These are phyloP conservation scores for Dentipellis fragilis DNA, from an alignment of 768 basidiomycete species.

Conservation along the genomic window DNA sequence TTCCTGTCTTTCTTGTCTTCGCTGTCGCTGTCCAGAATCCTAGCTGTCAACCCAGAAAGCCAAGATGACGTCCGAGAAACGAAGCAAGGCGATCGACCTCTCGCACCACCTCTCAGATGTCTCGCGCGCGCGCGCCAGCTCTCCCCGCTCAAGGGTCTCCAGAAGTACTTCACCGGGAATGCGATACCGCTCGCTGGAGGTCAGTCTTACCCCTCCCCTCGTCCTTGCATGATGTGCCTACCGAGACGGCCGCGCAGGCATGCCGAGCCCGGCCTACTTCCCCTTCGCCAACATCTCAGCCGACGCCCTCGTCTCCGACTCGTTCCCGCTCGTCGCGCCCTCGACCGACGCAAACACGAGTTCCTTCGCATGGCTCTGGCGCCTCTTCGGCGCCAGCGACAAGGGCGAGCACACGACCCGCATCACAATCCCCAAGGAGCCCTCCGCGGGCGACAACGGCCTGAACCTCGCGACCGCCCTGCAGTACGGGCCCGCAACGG, in stretches of 20 bases:
- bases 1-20: background rate
- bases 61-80: constrained; percentile 25
- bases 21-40: background rate
- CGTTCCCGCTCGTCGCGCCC: constrained; percentile 31
- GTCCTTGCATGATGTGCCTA: background rate
- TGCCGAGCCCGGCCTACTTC: constrained; percentile 61
- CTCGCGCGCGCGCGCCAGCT: constrained; percentile 33
- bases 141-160: constrained; percentile 59
- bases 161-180: constrained; percentile 46
- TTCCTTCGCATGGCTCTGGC: constrained; percentile 50
- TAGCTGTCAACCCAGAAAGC: background rate
- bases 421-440: constrained; percentile 54
- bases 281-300: constrained; percentile 56
- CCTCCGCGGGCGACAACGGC: constrained; percentile 29
- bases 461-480: constrained; percentile 55
- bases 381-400: constrained; percentile 34
- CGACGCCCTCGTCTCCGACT: constrained; percentile 38
- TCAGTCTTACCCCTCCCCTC: constrained; percentile 17
- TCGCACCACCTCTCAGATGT: constrained; percentile 62
- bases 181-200: constrained; percentile 63
- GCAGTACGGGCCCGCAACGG: constrained; percentile 53
- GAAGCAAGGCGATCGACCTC: constrained; percentile 47
- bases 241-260: constrained; percentile 27
- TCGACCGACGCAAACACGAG: constrained; percentile 17
- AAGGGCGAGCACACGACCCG: constrained; percentile 49